phyloP scores from a whole-genome alignment of 495 filamentous ascomycete species.

The Articulospora tetracladia region DNA sequence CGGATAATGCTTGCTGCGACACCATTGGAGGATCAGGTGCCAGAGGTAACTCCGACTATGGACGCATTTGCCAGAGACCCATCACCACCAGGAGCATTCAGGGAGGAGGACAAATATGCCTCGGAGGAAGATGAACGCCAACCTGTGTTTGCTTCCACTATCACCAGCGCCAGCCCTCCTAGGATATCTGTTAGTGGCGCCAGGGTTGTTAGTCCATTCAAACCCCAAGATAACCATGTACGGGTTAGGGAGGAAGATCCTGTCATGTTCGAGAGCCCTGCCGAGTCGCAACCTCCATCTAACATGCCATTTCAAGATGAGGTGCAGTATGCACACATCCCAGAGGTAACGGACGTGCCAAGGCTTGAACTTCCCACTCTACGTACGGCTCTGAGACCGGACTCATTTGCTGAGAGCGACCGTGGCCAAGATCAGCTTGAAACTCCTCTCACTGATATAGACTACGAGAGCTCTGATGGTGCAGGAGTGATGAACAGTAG shows the following conservation, averaged over 20 bases:
- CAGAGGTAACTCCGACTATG: conserved; percentile 17
- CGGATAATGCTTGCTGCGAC: conserved; percentile 54
- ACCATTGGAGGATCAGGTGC: conserved; percentile 30
- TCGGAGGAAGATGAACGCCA: neutral
- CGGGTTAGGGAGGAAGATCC: neutral
- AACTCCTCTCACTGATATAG: conserved; percentile 23
- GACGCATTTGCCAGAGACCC: conserved; percentile 12
- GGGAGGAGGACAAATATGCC: conserved; percentile 4
- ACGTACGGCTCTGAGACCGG: conserved; percentile 14
- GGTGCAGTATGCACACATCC: neutral
- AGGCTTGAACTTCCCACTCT: conserved; percentile 11
- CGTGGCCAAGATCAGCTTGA: conserved; percentile 12
- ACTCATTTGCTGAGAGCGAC: conserved; percentile 12
- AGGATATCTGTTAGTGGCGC: neutral
- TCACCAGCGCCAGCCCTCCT: conserved; percentile 14
- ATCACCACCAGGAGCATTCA: conserved; percentile 9
- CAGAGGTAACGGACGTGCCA: neutral
- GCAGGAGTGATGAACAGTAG: conserved; percentile 28
- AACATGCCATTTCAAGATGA: conserved; percentile 5
- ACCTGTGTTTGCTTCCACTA: conserved; percentile 12
- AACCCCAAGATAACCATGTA: neutral
- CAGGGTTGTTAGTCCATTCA: neutral
- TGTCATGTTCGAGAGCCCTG: neutral
- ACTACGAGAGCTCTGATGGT: conserved; percentile 25
- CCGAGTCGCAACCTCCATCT: neutral